Base-by-base conservation (phyloP, 2,329 filamentous ascomycete genomes). In the Chaetomium globosum region DNA sequence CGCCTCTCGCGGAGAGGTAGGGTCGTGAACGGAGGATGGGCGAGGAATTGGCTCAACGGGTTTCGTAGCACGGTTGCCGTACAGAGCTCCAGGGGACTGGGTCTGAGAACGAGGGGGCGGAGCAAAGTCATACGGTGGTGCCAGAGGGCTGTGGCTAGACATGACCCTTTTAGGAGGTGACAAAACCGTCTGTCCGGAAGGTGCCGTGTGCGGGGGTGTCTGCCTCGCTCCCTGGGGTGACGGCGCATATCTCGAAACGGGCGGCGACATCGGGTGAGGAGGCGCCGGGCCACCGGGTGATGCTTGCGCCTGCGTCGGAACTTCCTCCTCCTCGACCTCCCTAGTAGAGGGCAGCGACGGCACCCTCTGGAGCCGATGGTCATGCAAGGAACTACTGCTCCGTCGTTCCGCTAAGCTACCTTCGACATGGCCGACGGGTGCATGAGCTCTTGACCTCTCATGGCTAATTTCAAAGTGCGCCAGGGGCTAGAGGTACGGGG, bases 401-500 rank as follows among this genome's bases (percentile, higher is more conserved):
- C 83, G 82, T 52, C 83, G 79, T 64, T 83, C 80, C n/a, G 77
- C 70, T 46, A 78, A 73, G n/a, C 74, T 67, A 19, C 68, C 68
- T n/a, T 85, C 83, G 6, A 75, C 75, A 63, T 79, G 78, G 7
- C 65, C 65, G 5, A 74, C 71, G 48, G 66, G 72, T 23, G 70
- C 55, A 71, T 72, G 68, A 48, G 74, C 69, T 56, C 75, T 74
- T 8, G 76, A 65, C 54, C 77, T 77, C 36, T 80, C 79, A 61
- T 79, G 78, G 8, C 79, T 80, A 12, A 81, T 79, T 73, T 89
- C 87, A 65, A 87, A 88, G 70, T 89, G 85, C 6, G 87, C 87
- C 65, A 89, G 75, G 0, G 87, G 68, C 87, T 89, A 1, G 87
- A 89, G 1, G 87, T 89, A 68, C 87, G 80, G 9, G 87, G 87